Conservation (phyloP, 805 yeast genomes). For the Wickerhamomyces tratensis region DNA sequence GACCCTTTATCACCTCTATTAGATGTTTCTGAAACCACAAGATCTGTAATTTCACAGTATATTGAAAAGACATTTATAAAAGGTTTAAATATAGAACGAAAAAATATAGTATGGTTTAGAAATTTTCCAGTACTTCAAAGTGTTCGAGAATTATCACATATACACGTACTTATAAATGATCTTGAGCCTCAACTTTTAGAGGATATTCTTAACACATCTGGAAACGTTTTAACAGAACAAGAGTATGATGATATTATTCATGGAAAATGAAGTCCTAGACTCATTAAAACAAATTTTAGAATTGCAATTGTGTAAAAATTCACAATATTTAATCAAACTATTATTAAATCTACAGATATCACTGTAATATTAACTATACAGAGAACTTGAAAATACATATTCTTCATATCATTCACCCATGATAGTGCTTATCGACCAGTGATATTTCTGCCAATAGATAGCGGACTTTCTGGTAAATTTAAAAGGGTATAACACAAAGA, state of each 20-base stretch:
- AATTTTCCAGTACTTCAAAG: conserved; percentile 67
- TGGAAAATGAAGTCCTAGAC: too few relatives aligned
- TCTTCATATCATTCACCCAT: too few relatives aligned
- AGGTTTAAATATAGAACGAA: conserved; percentile 26
- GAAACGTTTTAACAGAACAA: conserved; percentile 2
- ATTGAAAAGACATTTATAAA: conserved; percentile 34
- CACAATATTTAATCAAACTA: too few relatives aligned
- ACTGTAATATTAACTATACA: too few relatives aligned
- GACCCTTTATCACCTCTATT: conserved; percentile 43
- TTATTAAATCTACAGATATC: too few relatives aligned
- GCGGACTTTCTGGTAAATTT: too few relatives aligned
- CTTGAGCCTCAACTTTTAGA: neutral
- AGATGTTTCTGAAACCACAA: conserved; percentile 24
- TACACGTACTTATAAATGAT: conserved; percentile 48
- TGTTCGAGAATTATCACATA: conserved; percentile 54
- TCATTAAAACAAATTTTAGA: too few relatives aligned
- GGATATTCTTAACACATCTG: conserved; percentile 5
- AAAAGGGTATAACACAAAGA: too few relatives aligned
- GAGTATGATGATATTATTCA: neutral
- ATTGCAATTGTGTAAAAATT: too few relatives aligned
- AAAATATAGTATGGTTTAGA: conserved; percentile 46
- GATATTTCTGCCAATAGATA: too few relatives aligned
- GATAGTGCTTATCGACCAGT: too few relatives aligned
- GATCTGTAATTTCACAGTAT: conserved; percentile 35
- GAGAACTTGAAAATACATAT: too few relatives aligned